Conservation (phyloP, 2,329 filamentous ascomycete species). For the Fusarium hainanense region DNA sequence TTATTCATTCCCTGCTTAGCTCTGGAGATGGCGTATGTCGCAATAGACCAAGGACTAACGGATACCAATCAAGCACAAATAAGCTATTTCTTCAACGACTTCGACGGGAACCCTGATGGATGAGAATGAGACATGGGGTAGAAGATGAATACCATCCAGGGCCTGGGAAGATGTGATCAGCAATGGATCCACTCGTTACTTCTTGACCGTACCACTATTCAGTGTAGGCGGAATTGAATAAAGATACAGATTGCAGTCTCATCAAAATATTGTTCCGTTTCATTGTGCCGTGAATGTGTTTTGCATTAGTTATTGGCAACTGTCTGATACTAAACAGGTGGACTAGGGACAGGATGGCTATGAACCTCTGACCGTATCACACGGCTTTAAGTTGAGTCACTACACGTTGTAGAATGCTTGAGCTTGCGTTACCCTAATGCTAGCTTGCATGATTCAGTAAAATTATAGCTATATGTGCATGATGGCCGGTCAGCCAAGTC, state of each 20-base stretch:
- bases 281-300: neutral
- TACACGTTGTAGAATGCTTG: neutral
- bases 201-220: slow-evolving; percentile 8
- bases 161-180: slow-evolving; percentile 17
- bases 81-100: slow-evolving; percentile 24
- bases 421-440: too few species aligned
- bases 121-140: slow-evolving; percentile 4
- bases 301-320: neutral
- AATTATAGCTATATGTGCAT: neutral
- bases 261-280: neutral
- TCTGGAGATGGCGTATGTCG: slow-evolving; percentile 15
- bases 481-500: neutral
- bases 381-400: neutral
- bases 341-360: neutral
- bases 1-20: slow-evolving; percentile 10
- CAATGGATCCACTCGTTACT: slow-evolving; percentile 42
- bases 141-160: slow-evolving; percentile 6
- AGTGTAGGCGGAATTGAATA: slow-evolving; percentile 13
- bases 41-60: slow-evolving; percentile 23
- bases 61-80: slow-evolving; percentile 47
- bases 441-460: too few species aligned
- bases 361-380: neutral
- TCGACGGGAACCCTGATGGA: slow-evolving; percentile 45
- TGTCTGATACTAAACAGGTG: neutral
- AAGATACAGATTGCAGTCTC: slow-evolving; percentile 15